Percentiles rank a stretch among this genome's conserved stretches.
These are phyloP conservation scores for Colletotrichum sublineola DNA, from an alignment of 2,329 filamentous ascomycete species.

Conservation along the genomic window DNA sequence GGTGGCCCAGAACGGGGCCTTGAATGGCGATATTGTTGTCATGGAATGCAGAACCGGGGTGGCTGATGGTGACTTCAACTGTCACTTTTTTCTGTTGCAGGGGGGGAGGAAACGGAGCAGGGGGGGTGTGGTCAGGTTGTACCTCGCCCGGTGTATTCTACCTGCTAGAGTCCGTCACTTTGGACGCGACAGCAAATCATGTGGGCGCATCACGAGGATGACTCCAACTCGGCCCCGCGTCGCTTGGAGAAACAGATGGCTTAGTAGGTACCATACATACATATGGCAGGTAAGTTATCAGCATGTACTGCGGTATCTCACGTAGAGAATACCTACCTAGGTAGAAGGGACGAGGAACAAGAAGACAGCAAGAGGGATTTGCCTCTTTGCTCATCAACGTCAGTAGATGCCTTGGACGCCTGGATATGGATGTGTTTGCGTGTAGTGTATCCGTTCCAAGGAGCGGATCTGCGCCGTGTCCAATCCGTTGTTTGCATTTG, in stretches of 20 bases:
- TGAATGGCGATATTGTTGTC: slow-evolving; percentile 32
- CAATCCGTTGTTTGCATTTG: slow-evolving; percentile 27
- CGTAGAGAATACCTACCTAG: too few relatives aligned
- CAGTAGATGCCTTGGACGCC: neutral
- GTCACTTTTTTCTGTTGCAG: neutral
- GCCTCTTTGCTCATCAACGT: neutral
- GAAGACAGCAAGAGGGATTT: neutral
- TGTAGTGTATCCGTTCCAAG: slow-evolving; percentile 20
- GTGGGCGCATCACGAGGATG: slow-evolving; percentile 31
- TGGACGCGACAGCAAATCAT: slow-evolving; percentile 36
- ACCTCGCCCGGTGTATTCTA: slow-evolving; percentile 11
- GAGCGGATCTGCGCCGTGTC: slow-evolving; percentile 23
- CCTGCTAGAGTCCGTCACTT: slow-evolving; percentile 22
- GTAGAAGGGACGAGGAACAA: too few relatives aligned
- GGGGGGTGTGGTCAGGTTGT: slow-evolving; percentile 13
- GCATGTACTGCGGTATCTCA: neutral
- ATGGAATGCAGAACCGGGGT: slow-evolving; percentile 22
- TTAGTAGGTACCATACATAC: neutral
- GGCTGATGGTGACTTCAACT: slow-evolving; percentile 9
- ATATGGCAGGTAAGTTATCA: neutral
- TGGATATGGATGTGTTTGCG: slow-evolving; percentile 8
- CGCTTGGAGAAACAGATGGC: slow-evolving; percentile 15
- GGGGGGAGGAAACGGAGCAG: neutral
- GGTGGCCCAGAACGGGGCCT: slow-evolving; percentile 29
- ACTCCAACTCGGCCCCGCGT: slow-evolving; percentile 31